Percentiles rank a stretch among this genome's conserved stretches.
Evolutionary conservation across 2,329 filamentous ascomycete genomes (phyloP).

Genomic region (Nigrospora osmanthi): DNA sequence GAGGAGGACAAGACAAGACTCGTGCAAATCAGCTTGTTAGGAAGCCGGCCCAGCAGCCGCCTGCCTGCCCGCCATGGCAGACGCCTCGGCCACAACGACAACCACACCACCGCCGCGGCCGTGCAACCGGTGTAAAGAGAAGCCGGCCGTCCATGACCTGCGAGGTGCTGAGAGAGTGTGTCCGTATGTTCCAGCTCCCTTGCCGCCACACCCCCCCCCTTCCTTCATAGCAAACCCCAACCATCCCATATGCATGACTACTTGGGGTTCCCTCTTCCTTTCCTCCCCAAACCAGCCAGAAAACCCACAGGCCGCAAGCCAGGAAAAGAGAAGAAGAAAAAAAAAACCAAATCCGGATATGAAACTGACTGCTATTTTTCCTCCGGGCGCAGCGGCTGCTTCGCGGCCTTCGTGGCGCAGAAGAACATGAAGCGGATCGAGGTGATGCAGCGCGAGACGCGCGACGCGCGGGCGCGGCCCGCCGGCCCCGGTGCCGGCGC

Average conservation of each 20-base stretch:
- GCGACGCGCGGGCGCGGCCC: constrained; percentile 14
- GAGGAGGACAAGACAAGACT: no score
- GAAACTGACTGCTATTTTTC: no score
- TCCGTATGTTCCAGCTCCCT: constrained; percentile 10
- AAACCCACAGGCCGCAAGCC: not conserved
- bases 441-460: constrained; percentile 40
- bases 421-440: constrained; percentile 72
- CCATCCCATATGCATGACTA: not conserved
- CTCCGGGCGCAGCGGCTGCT: constrained; percentile 60
- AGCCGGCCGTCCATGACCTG: constrained; percentile 18
- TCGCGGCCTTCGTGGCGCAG: constrained; percentile 64
- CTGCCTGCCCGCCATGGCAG: not conserved
- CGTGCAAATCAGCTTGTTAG: no score
- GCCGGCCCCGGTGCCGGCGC: constrained; percentile 13
- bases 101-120: not conserved
- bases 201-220: constrained; percentile 1
- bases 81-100: not conserved
- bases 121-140: constrained; percentile 24
- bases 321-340: no score
- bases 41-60: no score
- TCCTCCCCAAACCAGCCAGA: not conserved
- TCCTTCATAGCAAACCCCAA: not conserved
- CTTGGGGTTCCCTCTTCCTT: constrained; percentile 1
- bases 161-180: constrained; percentile 18
- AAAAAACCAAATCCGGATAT: no score